A percentile compares a stretch with the other conserved stretches of the same genome.
These are phyloP conservation scores for Exobasidium rhododendri DNA, from an alignment of 1,284 basidiomycete genomes.

Conservation along the genomic window DNA sequence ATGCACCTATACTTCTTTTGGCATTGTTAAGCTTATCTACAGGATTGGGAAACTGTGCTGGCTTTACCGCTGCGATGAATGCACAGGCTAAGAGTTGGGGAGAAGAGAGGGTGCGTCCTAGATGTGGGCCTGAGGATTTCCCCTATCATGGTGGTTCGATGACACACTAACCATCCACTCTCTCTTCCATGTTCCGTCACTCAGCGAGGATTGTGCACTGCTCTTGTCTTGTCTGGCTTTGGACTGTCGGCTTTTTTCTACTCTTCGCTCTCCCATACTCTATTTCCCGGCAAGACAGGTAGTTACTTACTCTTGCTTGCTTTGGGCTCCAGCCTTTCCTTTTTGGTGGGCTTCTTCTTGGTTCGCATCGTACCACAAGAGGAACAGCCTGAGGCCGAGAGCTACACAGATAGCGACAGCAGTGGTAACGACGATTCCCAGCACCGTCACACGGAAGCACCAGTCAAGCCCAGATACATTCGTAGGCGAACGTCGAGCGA, in stretches of 20 bases:
- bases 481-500: slow-evolving; percentile 36
- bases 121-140: too few relatives aligned
- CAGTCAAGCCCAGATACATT: not conserved
- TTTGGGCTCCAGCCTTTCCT: slow-evolving; percentile 67
- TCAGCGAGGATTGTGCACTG: slow-evolving; percentile 69
- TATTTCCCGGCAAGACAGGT: slow-evolving; percentile 70
- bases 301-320: slow-evolving; percentile 69
- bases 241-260: slow-evolving; percentile 79
- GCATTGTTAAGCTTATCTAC: slow-evolving; percentile 42
- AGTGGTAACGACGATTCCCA: not conserved
- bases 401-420: not conserved
- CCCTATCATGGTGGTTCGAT: too few relatives aligned
- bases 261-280: slow-evolving; percentile 64
- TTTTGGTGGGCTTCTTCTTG: slow-evolving; percentile 67
- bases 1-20: slow-evolving; percentile 22
- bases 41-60: slow-evolving; percentile 46
- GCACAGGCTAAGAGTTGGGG: slow-evolving; percentile 51
- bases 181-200: too few relatives aligned
- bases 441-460: not conserved
- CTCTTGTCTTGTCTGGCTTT: slow-evolving; percentile 74
- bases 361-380: slow-evolving; percentile 63
- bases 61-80: slow-evolving; percentile 52
- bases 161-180: slow-evolving; percentile 15
- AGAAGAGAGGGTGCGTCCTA: slow-evolving; percentile 19
- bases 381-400: too few relatives aligned